phyloP scores from a whole-genome alignment of 1,284 basidiomycete species.

The Ustanciosporium gigantosporum region DNA sequence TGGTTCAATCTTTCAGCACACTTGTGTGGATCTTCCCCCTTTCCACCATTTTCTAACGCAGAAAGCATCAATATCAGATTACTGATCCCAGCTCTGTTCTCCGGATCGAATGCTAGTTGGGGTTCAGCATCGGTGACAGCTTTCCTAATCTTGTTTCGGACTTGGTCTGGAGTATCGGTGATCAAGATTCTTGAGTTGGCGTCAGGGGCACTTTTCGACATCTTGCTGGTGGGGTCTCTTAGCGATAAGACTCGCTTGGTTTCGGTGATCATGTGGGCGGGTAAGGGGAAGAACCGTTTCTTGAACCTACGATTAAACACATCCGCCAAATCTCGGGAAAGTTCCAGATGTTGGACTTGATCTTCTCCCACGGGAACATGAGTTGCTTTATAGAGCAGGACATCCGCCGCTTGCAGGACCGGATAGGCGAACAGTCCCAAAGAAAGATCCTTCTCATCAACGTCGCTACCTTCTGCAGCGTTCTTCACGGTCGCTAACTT shows the following conservation, averaged over 20 bases:
- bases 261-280: slow-evolving; percentile 74
- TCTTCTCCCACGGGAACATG: slow-evolving; percentile 95
- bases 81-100: slow-evolving; percentile 75
- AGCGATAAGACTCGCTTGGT: slow-evolving; percentile 74
- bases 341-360: slow-evolving; percentile 89
- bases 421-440: slow-evolving; percentile 89
- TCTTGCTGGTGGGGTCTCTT: slow-evolving; percentile 81
- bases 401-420: slow-evolving; percentile 89
- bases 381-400: slow-evolving; percentile 85
- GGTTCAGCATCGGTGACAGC: slow-evolving; percentile 82
- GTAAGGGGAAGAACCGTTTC: slow-evolving; percentile 72
- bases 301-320: slow-evolving; percentile 72
- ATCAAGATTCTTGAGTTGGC: slow-evolving; percentile 80
- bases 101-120: slow-evolving; percentile 74
- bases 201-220: slow-evolving; percentile 90
- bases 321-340: slow-evolving; percentile 80
- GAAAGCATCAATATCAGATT: slow-evolving; percentile 74
- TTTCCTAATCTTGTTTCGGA: slow-evolving; percentile 73
- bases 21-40: slow-evolving; percentile 44
- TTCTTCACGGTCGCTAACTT: slow-evolving; percentile 76
- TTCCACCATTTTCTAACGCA: slow-evolving; percentile 61
- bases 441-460: slow-evolving; percentile 80
- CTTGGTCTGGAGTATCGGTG: slow-evolving; percentile 72
- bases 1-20: slow-evolving; percentile 63
- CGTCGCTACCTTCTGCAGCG: slow-evolving; percentile 69